Base-by-base conservation (phyloP, 2,329 filamentous ascomycete genomes). In the Sphaceloma murrayae region DNA sequence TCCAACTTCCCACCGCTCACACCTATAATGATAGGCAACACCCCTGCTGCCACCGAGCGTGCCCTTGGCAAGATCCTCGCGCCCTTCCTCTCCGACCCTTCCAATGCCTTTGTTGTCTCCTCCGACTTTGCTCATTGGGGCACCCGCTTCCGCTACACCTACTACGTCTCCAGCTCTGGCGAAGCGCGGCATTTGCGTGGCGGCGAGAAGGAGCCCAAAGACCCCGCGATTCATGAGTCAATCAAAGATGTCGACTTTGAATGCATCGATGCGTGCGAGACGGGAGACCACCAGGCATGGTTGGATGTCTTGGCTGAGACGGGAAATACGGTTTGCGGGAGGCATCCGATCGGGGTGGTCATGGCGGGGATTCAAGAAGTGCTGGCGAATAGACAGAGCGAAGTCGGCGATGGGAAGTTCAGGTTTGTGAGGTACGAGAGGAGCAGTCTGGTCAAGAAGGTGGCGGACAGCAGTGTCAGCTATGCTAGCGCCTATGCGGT, bases 51-150 rank as follows among this genome's bases (percentile, higher is more conserved):
- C 0, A 75, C 79, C 2, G 89, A 96, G 63, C 74, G 75, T 39
- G 66, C 62, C 1, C 77, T 82, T 46, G 91, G 86, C 2, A 56
- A 67, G 18, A 60, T 87, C n/a, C 68, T 98, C 5, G 76, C 83
- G 1, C 80, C 82, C 0, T 94, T 91, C 59, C 66, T 98, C 5
- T 69, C 71, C 24, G 82, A 94, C 53, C 75, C 80, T 0, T 67
- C 73, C 9, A 93, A 85, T 49, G 78, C 81, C 1, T 95, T 96
- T 59, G 74, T 98, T 49, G 74, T 96, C 51, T 91, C 84, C 61
- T 94, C 87, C 1, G 91, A 98, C 61, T 98, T 98, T 61, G 95
- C 89, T 52, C 91, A 98, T 63, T 98, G 91, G 91, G 91, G 91
- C 8, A 54, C 69, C 0, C 74, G 85, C 38, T 98, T 95, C 62